Evolutionary conservation across 768 basidiomycete genomes (phyloP), one percentile per base, ranked within the genome.

Genomic region (Boletus fagicola): DNA sequence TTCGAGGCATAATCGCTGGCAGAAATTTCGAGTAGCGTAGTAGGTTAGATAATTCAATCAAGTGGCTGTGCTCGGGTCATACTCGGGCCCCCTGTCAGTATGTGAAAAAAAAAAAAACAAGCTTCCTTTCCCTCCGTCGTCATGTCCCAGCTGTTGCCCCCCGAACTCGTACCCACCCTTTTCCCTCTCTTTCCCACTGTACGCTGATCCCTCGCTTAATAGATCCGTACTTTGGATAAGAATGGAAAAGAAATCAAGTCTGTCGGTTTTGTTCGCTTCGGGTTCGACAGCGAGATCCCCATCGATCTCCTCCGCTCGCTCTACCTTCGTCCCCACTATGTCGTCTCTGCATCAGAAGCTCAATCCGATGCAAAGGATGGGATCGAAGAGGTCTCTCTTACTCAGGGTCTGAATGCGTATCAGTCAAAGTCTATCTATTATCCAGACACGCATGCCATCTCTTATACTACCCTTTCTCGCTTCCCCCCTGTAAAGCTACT

Each of bases 401-500:
- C 78, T 38, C 76, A 78, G 57, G 77, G 78, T 30, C 65, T 68
- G 30, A 63, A 72, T 50, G 75, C 77, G 26, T 90, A 88, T 72
- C 87, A 90, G 70, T 89, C 92, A 55, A 87, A 92, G 70, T 90
- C 93, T 24, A 92, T 94, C 65, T 96, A 82, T 74, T 83, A 92
- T 69, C 88, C 90, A 39, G 81, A 87, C 59, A 83, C 81, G 26
- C 82, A 87, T 62, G 83, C 89, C 38, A 94, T 97, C 72, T 91
- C 94, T 43, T 98, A 95, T 75, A 91, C 92, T 47, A 93, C 94
- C 26, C 83, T 96, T 55, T 86, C 90, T 53, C 87, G 91, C 44
- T 99, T 94, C 74, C 92, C 94, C 11, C 93, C 96, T 4, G 95
- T 99, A 58, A 92, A 84, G 66, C 84, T 94, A 48, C 84, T 99